These are phyloP conservation scores for Citrus medica DNA, from an alignment of 345 rosid genomes.

Conservation along the genomic window DNA sequence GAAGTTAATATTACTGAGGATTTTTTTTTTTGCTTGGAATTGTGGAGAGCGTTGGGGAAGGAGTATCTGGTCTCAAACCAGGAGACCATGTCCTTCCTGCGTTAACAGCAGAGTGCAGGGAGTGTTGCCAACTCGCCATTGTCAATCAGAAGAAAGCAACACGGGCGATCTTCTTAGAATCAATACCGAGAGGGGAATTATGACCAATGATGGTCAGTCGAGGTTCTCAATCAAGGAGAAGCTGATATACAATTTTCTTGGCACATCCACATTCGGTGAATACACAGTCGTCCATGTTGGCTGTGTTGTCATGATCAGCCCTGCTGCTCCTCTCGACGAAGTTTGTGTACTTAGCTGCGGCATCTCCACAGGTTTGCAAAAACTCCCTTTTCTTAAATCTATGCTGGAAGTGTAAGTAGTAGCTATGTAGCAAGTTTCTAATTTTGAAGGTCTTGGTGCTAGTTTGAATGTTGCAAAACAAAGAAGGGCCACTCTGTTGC, in stretches of 20 bases:
- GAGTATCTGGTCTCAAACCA: conserved; percentile 63
- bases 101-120: conserved; percentile 77
- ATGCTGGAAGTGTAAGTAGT: neutral
- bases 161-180: conserved; percentile 78
- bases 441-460: conserved; percentile 55
- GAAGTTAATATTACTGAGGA: no score
- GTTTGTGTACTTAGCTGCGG: conserved; percentile 78
- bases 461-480: conserved; percentile 76
- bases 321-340: conserved; percentile 74
- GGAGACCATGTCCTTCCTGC: conserved; percentile 75
- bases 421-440: neutral
- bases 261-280: conserved; percentile 75
- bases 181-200: conserved; percentile 62
- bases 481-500: conserved; percentile 62
- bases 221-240: conserved; percentile 67
- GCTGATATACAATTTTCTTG: conserved; percentile 68
- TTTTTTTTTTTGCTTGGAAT: conserved; percentile 27
- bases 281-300: conserved; percentile 85
- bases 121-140: conserved; percentile 60
- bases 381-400: neutral
- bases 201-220: conserved; percentile 61
- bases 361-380: conserved; percentile 52
- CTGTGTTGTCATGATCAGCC: conserved; percentile 65
- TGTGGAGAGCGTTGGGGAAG: conserved; percentile 79
- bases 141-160: conserved; percentile 74